Evolutionary conservation across 352 stramenopile species (phyloP), one percentile per base, ranked within the genome.

Genomic region (Phytopythium litorale): DNA sequence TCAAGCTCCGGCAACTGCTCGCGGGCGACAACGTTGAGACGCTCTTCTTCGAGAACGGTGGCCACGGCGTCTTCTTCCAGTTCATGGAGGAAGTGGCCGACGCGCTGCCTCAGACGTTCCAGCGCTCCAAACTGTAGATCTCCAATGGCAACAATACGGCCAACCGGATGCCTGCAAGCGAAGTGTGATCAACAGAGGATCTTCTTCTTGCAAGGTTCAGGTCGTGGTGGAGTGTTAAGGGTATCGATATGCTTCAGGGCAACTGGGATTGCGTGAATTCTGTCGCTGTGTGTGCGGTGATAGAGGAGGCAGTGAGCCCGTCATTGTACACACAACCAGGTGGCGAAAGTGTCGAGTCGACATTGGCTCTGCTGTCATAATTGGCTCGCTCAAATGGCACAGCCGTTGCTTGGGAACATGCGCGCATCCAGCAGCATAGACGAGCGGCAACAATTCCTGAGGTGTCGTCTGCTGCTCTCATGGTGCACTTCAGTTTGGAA

Each of bases 51-150:
- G 64, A 75, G 33, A 52, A 77, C 21, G 70, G 67, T 21, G 70
- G 70, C 23, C 75, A 81, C 43, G 71, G 61, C 15, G 62, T 84
- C 8, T 60, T 60, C 21, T 55, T 67, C 16, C 75, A 84, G 58
- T 70, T 68, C 43, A 60, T 65, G 9, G 67, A 76, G 33, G 70
- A 81, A 35, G 64, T 81, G 19, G 56, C 64, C 23, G 58, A 69
- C 25, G 64, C 43, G 7, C 25, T 69, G 7, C 19, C 43, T 0
- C 23, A 43, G 32, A 69, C 52, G 13, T 58, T 69, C 53, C 37
- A 64, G 48, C 55, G 60, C 21, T 72, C 58, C 52, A 63, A 62
- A 8, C 16, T 58, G 25, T 68, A 45, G 42, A 48, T 5, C 28
- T 30, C 28, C 38, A 16, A 1, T 12, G 1, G 38, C 33, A 38